These are phyloP conservation scores for Apium graveolens DNA, from an alignment of 129 eudicot species.

Conservation along the genomic window DNA sequence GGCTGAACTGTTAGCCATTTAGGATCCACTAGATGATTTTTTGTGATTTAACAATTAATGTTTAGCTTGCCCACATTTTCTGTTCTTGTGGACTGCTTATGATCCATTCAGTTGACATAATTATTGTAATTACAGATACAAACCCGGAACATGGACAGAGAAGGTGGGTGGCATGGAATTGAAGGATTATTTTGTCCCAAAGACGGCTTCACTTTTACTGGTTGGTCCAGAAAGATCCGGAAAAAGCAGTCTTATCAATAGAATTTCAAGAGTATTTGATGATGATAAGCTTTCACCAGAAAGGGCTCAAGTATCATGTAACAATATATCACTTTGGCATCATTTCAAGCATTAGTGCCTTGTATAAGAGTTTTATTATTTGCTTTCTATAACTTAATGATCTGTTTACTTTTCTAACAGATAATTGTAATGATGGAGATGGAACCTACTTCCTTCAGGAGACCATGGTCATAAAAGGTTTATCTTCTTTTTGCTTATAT, in stretches of 20 bases:
- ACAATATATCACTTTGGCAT: background rate
- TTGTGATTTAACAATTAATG: background rate
- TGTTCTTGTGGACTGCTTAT: background rate
- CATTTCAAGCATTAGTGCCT: background rate
- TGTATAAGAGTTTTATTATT: background rate
- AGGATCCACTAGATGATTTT: background rate
- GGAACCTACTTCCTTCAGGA: constrained; percentile 75
- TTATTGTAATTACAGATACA: constrained; percentile 39
- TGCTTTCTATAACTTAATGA: background rate
- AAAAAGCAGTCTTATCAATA: constrained; percentile 78
- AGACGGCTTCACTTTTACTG: constrained; percentile 50
- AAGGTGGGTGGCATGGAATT: constrained; percentile 36
- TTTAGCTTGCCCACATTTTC: background rate
- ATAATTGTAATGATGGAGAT: constrained; percentile 36
- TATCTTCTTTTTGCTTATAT: constrained; percentile 56
- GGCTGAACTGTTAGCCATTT: background rate
- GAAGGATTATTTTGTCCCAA: constrained; percentile 43
- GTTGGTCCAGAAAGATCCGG: constrained; percentile 86
- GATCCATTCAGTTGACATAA: constrained; percentile 3
- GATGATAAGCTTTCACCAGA: constrained; percentile 53
- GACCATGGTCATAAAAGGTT: constrained; percentile 59
- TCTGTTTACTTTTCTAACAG: constrained; percentile 28
- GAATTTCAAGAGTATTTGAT: constrained; percentile 62
- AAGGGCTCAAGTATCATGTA: constrained; percentile 91
- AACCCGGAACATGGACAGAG: constrained; percentile 71